Conservation (phyloP, 257 asterid species). For the Nyctanthes arbortristis region DNA sequence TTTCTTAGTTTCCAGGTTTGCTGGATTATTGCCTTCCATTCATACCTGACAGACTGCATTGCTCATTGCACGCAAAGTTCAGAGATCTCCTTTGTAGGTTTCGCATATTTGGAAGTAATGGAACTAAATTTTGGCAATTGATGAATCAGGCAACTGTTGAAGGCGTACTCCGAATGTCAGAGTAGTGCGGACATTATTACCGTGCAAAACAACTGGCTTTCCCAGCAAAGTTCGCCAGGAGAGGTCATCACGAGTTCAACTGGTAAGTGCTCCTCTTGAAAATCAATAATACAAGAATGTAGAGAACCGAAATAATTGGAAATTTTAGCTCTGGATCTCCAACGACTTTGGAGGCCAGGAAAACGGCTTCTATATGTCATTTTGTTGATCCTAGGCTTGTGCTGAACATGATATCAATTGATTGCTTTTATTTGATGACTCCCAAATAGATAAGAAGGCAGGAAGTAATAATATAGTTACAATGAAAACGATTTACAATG, state of each 20-base stretch:
- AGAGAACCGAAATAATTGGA: not conserved
- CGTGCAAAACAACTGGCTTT: conserved; percentile 82
- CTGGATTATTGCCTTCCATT: not conserved
- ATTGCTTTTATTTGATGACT: not conserved
- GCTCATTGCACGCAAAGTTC: not conserved
- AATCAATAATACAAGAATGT: not conserved
- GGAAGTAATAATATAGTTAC: not conserved
- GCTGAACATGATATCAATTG: not conserved
- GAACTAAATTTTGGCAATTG: conserved; percentile 13
- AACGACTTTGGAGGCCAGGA: not conserved
- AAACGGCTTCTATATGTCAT: not conserved
- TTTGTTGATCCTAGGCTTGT: not conserved
- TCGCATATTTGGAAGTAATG: not conserved
- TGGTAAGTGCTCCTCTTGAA: conserved; percentile 38
- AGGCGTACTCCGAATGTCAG: conserved; percentile 74
- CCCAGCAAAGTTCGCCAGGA: conserved; percentile 56
- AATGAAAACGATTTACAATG: not conserved
- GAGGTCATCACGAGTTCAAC: conserved; percentile 23
- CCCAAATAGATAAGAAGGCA: too few relatives aligned
- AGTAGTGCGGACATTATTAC: conserved; percentile 67
- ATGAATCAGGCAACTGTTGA: conserved; percentile 70
- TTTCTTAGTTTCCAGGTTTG: not conserved
- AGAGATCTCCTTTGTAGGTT: not conserved
- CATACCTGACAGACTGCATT: not conserved
- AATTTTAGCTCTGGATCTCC: not conserved